These are phyloP conservation scores for Pleoardoris graminearum DNA, from an alignment of 2,329 filamentous ascomycete genomes.

Conservation along the genomic window DNA sequence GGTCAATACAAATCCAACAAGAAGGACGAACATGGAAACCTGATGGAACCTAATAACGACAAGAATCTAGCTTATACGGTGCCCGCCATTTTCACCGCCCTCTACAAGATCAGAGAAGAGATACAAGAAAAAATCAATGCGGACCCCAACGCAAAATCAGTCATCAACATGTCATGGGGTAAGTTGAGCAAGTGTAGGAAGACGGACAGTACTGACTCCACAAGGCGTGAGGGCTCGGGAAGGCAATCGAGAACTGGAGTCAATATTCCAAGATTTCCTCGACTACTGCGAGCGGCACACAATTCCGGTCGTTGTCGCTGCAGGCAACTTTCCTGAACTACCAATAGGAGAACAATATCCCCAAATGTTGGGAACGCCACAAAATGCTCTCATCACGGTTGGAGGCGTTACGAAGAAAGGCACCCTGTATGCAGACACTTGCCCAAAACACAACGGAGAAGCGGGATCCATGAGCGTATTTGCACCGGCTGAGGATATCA, in stretches of 20 bases:
- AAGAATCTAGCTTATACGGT: background rate
- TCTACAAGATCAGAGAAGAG: background rate
- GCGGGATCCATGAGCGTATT: constrained; percentile 9
- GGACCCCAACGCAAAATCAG: constrained; percentile 3
- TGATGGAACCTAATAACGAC: background rate
- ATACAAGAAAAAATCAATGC: background rate
- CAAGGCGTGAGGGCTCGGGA: background rate
- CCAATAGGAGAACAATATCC: background rate
- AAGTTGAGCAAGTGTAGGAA: background rate
- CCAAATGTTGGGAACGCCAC: constrained; percentile 1
- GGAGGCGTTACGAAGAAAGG: constrained; percentile 3
- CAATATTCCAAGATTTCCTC: background rate
- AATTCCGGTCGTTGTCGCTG: background rate
- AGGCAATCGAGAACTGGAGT: background rate
- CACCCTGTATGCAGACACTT: background rate
- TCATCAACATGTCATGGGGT: constrained; percentile 10
- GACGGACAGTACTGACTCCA: background rate
- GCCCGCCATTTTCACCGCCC: background rate
- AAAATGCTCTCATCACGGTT: constrained; percentile 9
- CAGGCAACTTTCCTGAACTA: background rate
- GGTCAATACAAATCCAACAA: background rate
- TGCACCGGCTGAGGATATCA: background rate
- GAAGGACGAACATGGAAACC: too few relatives aligned
- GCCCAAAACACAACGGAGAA: background rate
- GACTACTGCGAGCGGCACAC: background rate